A percentile compares a stretch with the other conserved stretches of the same genome.
phyloP scores from a whole-genome alignment of 495 filamentous ascomycete species.

The Ramalina intermedia region DNA sequence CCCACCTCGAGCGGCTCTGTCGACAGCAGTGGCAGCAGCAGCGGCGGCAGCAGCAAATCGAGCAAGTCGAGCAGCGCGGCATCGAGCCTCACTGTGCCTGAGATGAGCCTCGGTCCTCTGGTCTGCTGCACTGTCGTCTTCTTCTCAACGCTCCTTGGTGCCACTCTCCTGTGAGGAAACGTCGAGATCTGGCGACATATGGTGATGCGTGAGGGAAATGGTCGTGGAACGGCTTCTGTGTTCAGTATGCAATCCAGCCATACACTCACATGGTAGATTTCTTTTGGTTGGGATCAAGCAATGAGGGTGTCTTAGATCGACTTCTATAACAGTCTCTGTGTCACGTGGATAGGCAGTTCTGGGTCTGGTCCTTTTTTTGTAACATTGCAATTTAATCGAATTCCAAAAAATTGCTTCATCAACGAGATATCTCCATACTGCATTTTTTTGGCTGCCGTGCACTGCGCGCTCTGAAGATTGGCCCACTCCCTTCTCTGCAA shows the following conservation, averaged over 20 bases:
- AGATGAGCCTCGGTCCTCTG: slow-evolving; percentile 39
- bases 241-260: neutral
- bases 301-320: neutral
- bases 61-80: slow-evolving; percentile 30
- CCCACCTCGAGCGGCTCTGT: slow-evolving; percentile 28
- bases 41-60: slow-evolving; percentile 18
- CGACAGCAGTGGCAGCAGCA: slow-evolving; percentile 10
- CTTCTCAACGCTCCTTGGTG: slow-evolving; percentile 48
- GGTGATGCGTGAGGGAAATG: neutral
- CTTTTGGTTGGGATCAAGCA: neutral
- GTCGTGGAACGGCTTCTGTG: neutral
- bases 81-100: slow-evolving; percentile 26
- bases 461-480: too few species aligned
- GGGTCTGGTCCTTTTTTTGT: neutral
- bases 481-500: too few species aligned
- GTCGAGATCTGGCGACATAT: neutral
- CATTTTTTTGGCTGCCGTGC: too few species aligned
- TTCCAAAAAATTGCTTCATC: neutral
- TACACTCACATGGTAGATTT: neutral
- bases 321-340: neutral
- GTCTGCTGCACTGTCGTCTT: slow-evolving; percentile 38
- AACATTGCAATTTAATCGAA: neutral
- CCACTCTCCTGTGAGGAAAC: slow-evolving; percentile 36
- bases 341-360: slow-evolving; percentile 1
- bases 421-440: too few species aligned